phyloP scores from a whole-genome alignment of 2,329 filamentous ascomycete species.

The Penicillium verrucosum region DNA sequence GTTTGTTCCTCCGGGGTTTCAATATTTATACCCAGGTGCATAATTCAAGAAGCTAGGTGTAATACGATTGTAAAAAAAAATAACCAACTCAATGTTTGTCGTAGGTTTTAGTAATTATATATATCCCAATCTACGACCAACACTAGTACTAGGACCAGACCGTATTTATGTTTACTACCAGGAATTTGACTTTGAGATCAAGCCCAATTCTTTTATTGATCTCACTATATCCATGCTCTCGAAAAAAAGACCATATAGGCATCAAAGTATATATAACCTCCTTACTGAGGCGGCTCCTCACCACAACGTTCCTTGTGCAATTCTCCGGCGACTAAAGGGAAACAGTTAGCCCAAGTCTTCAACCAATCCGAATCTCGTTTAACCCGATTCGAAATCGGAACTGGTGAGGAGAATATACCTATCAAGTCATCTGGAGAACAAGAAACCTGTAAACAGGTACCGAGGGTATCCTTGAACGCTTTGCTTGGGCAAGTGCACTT shows the following conservation, averaged over 20 bases:
- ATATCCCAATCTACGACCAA: neutral
- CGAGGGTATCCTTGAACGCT: slow-evolving; percentile 17
- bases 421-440: slow-evolving; percentile 15
- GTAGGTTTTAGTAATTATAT: too few relatives aligned
- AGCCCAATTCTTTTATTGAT: neutral
- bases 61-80: neutral
- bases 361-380: neutral
- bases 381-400: fast-evolving
- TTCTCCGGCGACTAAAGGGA: slow-evolving; percentile 7
- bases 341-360: neutral
- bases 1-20: too few relatives aligned
- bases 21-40: neutral
- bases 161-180: neutral
- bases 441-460: slow-evolving; percentile 9
- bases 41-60: neutral
- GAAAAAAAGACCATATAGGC: neutral
- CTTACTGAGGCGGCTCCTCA: neutral
- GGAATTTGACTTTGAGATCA: too few relatives aligned
- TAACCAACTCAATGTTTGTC: neutral
- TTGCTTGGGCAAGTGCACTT: slow-evolving; percentile 18
- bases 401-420: slow-evolving; percentile 4
- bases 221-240: neutral
- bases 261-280: neutral
- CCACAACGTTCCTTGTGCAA: slow-evolving; percentile 12
- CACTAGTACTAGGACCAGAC: neutral